phyloP scores from a whole-genome alignment of 2,329 filamentous ascomycete species.

The Diaporthe sp. region DNA sequence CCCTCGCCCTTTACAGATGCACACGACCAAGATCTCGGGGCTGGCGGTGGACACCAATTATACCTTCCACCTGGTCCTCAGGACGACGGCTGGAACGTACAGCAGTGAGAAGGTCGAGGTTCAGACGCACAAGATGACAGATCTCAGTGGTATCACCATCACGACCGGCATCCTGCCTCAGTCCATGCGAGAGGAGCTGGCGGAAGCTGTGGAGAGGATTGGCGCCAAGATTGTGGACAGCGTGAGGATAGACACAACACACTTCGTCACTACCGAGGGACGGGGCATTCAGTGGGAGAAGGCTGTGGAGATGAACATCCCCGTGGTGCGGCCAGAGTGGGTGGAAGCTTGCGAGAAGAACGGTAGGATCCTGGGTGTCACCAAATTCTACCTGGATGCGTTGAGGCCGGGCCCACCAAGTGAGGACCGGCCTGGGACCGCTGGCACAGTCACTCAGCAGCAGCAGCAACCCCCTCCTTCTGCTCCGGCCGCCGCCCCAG shows the following conservation, averaged over 20 bases:
- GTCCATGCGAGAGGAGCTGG: conserved; percentile 78
- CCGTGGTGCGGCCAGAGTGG: conserved; percentile 97
- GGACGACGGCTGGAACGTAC: conserved; percentile 90
- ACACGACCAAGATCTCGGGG: conserved; percentile 96
- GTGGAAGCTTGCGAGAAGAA: conserved; percentile 95
- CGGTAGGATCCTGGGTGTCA: conserved; percentile 91
- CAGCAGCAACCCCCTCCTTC: conserved; percentile 38
- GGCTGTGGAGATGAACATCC: conserved; percentile 97
- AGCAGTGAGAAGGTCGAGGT: conserved; percentile 86
- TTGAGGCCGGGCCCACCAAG: conserved; percentile 59
- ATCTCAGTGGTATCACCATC: conserved; percentile 94
- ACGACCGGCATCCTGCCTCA: conserved; percentile 88
- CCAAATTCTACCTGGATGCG: conserved; percentile 96
- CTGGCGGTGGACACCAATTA: conserved; percentile 98
- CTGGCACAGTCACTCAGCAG: conserved; percentile 40
- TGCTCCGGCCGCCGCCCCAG: conserved; percentile 38
- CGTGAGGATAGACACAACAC: conserved; percentile 96
- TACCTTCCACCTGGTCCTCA: conserved; percentile 90
- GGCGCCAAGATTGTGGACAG: conserved; percentile 91
- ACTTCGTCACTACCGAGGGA: conserved; percentile 97
- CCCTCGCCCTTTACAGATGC: conserved; percentile 86
- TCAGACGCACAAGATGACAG: conserved; percentile 98
- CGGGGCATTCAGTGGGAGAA: conserved; percentile 94
- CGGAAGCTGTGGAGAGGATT: conserved; percentile 84
- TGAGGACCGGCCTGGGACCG: conserved; percentile 47